Evolutionary conservation across 2,329 filamentous ascomycete genomes (phyloP), one percentile per base, ranked within the genome.

Genomic region (Apiospora phragmitis): DNA sequence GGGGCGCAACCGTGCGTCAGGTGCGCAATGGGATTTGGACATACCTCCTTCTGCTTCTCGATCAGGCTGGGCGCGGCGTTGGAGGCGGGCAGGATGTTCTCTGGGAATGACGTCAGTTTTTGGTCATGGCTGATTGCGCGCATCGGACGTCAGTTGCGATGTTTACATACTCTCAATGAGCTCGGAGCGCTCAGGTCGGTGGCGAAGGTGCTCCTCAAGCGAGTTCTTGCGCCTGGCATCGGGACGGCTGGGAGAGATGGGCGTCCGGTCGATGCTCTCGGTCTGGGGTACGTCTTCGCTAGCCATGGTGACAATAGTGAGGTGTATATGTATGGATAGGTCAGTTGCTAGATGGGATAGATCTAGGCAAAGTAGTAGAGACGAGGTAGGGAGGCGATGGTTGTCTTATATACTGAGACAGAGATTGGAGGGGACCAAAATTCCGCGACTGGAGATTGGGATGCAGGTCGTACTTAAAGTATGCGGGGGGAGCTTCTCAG

Each of bases 1-100:
- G n/a, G 24, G 24, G 65, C 3, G 38, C 21, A 43, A 42, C 14
- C 21, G 43, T 47, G 43, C 43, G 6, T 11, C 18, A 8, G 16
- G 29, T 9, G 18, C 51, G 29, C 51, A 59, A 35, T 35, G n/a
- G 51, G 6, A 24, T 26, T 35, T 18, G 35, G 32, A 73, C 82
- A 78, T 72, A 87, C 86, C 80, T 97, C 93, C 78, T 89, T 92
- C 81, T 96, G 94, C 73, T 94, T 90, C 70, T 92, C 94, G 79
- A 92, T 91, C 69, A 98, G 85, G 2, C 92, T 88, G 0, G 95
- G 94, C 0, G 94, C 94, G 24, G 92, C 94, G 68, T 82, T 92
- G 42, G 92, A 92, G 70, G 91, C 90, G 35, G 93, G 93, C 35
- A 98, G 90, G 80, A 98, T 97, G 82, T 97, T 97, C 76, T 91